phyloP scores from a whole-genome alignment of 192 early-diverging fungal species.

The Radiomyces spectabilis region DNA sequence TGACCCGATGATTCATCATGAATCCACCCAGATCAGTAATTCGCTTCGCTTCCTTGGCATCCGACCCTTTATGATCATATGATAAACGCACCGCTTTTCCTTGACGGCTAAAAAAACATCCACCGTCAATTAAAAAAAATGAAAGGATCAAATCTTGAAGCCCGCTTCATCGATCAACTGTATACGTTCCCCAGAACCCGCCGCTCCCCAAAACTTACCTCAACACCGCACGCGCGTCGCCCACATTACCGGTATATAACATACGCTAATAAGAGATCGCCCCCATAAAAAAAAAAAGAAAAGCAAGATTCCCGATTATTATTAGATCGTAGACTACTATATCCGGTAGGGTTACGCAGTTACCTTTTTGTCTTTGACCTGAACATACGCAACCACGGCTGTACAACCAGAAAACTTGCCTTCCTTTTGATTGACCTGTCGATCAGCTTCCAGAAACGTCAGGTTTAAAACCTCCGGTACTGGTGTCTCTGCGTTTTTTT shows the following conservation, averaged over 20 bases:
- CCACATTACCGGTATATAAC: conserved; percentile 93
- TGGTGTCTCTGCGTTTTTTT: conserved; percentile 42
- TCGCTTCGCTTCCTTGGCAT: conserved; percentile 79
- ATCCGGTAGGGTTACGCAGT: too few species aligned
- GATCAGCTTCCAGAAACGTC: conserved; percentile 78
- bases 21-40: conserved; percentile 93
- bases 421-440: conserved; percentile 67
- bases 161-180: too few species aligned
- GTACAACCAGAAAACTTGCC: conserved; percentile 88
- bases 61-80: conserved; percentile 98
- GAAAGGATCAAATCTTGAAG: not conserved
- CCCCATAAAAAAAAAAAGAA: not conserved
- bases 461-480: conserved; percentile 79
- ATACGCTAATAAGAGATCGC: too few species aligned
- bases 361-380: conserved; percentile 26
- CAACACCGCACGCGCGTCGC: conserved; percentile 94
- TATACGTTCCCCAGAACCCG: too few species aligned
- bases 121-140: too few species aligned
- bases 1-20: conserved; percentile 96
- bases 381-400: conserved; percentile 74
- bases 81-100: conserved; percentile 81
- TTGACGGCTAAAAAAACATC: conserved; percentile 52
- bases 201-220: conserved; percentile 43
- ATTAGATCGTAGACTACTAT: too few species aligned
- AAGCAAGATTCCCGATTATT: not conserved